phyloP scores from a whole-genome alignment of 352 stramenopile species.

The Globisporangium spinosum region DNA sequence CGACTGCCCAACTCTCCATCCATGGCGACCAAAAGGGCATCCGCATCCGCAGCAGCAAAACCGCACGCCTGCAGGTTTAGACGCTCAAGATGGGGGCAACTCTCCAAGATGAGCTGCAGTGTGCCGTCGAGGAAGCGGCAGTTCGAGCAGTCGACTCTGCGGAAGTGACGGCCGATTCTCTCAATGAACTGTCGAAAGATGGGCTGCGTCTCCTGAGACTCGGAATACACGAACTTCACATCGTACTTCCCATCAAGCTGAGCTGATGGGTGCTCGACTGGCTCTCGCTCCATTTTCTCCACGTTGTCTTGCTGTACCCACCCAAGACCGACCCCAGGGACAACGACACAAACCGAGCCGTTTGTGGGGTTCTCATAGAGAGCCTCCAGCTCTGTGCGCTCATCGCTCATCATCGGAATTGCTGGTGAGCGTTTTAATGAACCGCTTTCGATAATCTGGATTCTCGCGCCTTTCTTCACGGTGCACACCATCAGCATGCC shows the following conservation, averaged over 20 bases:
- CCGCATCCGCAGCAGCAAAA: neutral
- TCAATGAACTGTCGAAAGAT: neutral
- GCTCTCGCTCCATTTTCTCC: neutral
- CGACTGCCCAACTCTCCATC: neutral
- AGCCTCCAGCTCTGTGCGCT: slow-evolving; percentile 1
- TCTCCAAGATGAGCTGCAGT: neutral
- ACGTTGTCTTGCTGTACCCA: neutral
- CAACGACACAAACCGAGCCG: slow-evolving; percentile 1
- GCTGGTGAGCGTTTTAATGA: neutral
- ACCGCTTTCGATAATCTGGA: neutral
- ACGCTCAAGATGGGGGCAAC: neutral
- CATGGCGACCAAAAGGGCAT: neutral
- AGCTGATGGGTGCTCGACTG: neutral
- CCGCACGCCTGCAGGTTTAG: slow-evolving; percentile 2
- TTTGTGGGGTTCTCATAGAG: neutral
- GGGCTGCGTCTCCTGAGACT: neutral
- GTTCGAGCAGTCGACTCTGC: neutral
- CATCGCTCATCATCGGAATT: neutral
- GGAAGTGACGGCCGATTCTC: neutral
- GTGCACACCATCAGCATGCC: neutral
- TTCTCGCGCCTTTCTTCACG: neutral
- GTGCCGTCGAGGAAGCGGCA: neutral
- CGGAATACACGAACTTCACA: neutral
- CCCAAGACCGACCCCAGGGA: slow-evolving; percentile 1
- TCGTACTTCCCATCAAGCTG: neutral